Evolutionary conservation across 2,329 filamentous ascomycete species (phyloP), one percentile per base, ranked within the genome.

Genomic region (Onygena corvina): DNA sequence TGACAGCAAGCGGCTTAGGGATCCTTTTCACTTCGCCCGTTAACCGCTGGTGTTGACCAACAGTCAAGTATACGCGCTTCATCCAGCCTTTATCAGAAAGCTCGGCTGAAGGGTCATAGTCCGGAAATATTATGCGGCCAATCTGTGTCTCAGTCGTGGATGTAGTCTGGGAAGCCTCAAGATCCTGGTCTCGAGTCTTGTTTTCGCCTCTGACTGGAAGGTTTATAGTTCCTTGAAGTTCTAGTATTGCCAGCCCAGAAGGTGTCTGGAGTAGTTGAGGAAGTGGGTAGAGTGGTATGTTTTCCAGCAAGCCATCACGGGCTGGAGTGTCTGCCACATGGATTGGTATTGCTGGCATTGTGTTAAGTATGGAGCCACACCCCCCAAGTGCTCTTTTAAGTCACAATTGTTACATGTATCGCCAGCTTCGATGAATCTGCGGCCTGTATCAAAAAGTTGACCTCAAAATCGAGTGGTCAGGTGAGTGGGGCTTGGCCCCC

Each of bases 171-270:
- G 50, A 45, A 44, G 52, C 7, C 47, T 57, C 50, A 6, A 52
- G 42, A 14, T 47, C 33, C 4, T 52, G 50, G 6, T 33, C 51
- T 16, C 52, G 52, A 30, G 67, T 53, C 3, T 61, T 45, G 18
- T 62, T 54, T n/a, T 62, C 57, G 1, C 68, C 54, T 5, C 16
- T 36, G 7, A 30, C 42, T 14, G 86, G 81, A 1, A 88, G 72
- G 65, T 93, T 90, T 68, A 98, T 82, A 11, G 80, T 86, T 53
- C 89, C 92, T 71, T 98, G 92, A 11, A 98, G 78, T 69, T 96
- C 92, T 50, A 98, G 73, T 40, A 98, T 74, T 14, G 90, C 90
- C 34, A 95, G 77, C 46, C 92, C 92, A 0, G 84, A 81, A 0
- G 92, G 92, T 0, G 90, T 95, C 58, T 89, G 85, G 12, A 96